Evolutionary conservation across 257 asterid species (phyloP), one percentile per base, ranked within the genome.

Genomic region (Primulina tabacum): DNA sequence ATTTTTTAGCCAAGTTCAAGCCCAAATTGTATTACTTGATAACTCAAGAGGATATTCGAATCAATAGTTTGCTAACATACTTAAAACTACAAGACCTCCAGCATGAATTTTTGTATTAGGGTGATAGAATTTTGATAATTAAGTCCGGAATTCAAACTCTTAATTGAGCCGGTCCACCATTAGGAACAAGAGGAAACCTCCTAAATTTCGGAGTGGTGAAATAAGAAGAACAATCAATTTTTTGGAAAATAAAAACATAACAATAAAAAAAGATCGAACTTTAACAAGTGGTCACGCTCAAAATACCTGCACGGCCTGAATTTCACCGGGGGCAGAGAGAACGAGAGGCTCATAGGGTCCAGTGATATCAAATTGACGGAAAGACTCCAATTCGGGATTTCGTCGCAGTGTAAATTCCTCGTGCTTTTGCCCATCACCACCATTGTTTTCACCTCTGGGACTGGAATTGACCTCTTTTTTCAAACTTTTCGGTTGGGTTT

Each of bases 271-370:
- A 10, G 16, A 62, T 76, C 62, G 90, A 43, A 43, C 53, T 38
- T 38, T 10, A 38, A 10, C 50, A 38, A 10, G 4, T 38, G 50
- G 50, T 4, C 53, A 43, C 53, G 53, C 53, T 12, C 53, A 2
- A 43, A 43, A 11, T 43, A 43, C 98, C 96, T 93, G 93, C 10
- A 87, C 80, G 17, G 69, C 69, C n/a, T 95, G 88, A 73, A 63
- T 69, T 77, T 82, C 87, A 58, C 72, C 88, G 0, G 89, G 81
- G 7, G 57, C 66, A 71, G 97, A 90, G 58, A 93, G 84, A 75
- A 81, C 64, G 69, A 93, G 84, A 35, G 97, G 95, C 76, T 90
- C 99, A 64, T 84, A 90, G 4, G 95, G 87, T 32, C 95, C 92
- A 20, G 75, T 61, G 67, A 68, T 83, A 69, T 86, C 84, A 75